Conservation (phyloP, 164 flowering plant species). For the Nymphaea thermarum region DNA sequence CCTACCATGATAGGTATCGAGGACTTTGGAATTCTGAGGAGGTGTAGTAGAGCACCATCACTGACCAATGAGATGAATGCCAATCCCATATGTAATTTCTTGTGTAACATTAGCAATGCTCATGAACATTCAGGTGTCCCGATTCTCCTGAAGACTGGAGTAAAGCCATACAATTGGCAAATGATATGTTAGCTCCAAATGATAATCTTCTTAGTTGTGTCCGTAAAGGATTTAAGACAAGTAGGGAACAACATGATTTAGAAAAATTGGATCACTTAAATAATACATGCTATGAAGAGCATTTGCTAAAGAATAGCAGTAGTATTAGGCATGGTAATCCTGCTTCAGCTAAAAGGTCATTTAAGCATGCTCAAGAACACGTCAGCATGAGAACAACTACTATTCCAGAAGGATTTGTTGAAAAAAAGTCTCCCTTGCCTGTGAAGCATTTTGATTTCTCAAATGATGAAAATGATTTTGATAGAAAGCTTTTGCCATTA, state of each 20-base stretch:
- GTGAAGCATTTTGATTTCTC: conserved; percentile 82
- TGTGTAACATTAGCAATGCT: conserved; percentile 13
- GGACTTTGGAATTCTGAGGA: conserved; percentile 26
- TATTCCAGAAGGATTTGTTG: conserved; percentile 7
- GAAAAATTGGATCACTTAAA: neutral
- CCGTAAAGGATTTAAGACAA: neutral
- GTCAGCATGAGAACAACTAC: neutral
- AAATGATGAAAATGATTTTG: conserved; percentile 38
- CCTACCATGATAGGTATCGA: neutral
- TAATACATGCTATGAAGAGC: too few species aligned
- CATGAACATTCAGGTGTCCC: conserved; percentile 25
- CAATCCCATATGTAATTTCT: conserved; percentile 36
- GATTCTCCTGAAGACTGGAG: conserved; percentile 96
- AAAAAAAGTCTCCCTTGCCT: conserved; percentile 62
- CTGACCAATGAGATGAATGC: conserved; percentile 10
- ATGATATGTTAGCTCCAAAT: conserved; percentile 40
- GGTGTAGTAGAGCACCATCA: conserved; percentile 27
- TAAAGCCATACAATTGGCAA: conserved; percentile 82
- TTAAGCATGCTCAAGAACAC: conserved; percentile 16
- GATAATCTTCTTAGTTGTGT: conserved; percentile 15
- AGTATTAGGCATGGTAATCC: too few species aligned
- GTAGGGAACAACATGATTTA: neutral
- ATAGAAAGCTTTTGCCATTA: conserved; percentile 8
- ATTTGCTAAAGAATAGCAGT: too few species aligned
- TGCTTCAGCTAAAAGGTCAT: conserved; percentile 12